Evolutionary conservation across 768 basidiomycete species (phyloP), one percentile per base, ranked within the genome.

Genomic region (Mycena pura): DNA sequence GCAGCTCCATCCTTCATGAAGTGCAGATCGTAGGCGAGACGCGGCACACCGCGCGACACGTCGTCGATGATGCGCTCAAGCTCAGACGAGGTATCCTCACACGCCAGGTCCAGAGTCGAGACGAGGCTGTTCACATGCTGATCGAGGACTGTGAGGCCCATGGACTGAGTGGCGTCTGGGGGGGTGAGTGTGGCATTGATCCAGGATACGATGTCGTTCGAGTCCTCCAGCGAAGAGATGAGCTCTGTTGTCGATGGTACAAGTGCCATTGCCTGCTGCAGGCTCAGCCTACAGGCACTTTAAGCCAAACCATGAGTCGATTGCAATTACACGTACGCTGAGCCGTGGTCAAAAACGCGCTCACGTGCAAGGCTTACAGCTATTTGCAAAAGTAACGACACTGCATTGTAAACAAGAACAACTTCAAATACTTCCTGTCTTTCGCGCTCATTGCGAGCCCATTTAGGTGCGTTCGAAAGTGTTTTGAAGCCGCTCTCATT

Each of bases 1-100:
- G 91, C 75, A 1, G 96, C 95, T 29, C 90, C 88, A 68, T 99
- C 96, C 40, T 93, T 90, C 88, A 98, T 96, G 78, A 97, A 97
- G 72, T 99, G 96, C 32, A 99, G 82, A 75, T 99, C 97, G 73
- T 97, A 99, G 1, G 92, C 88, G 44, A 99, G 82, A 36, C 97
- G 86, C 13, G 97, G 94, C 21, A 98, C 89, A 5, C 89, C 86
- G 47, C 95, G 86, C 2, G 96, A 94, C 40, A 98, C 92, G 71
- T 98, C 95, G 70, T 95, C 90, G 59, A 99, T 95, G 44, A 88
- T 86, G 62, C 88, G 88, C 73, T 98, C 97, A 56, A 98, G 85
- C 51, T 90, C 81, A 11, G 88, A 78, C 3, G 95, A 92, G 0
- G 95, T 96, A 67, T 98, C 96, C 70, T 95, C 90, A 40, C 88